Percentiles rank a stretch among this genome's conserved stretches.
Conservation (phyloP, 306 rosid species). For the Prunus dulcis region DNA sequence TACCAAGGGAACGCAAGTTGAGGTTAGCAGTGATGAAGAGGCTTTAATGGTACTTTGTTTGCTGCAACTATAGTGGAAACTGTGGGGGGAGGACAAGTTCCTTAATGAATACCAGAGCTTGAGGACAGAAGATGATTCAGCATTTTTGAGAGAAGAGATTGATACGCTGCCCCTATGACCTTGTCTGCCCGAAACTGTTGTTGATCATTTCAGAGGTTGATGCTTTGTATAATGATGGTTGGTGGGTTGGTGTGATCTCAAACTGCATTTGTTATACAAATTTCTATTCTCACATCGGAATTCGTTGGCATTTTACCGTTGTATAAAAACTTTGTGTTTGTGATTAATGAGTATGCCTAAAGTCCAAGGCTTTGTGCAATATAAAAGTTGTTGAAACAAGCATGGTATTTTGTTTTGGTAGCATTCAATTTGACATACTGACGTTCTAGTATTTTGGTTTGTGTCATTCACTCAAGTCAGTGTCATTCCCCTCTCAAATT, state of each 20-base stretch:
- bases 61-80: slow-evolving; percentile 22
- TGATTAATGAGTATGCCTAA: neutral
- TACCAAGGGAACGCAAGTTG: slow-evolving; percentile 30
- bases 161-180: slow-evolving; percentile 32
- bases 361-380: neutral
- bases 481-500: neutral
- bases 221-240: slow-evolving; percentile 38
- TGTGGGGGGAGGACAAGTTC: slow-evolving; percentile 24
- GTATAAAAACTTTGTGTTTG: neutral
- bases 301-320: no score
- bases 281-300: neutral
- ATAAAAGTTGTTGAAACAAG: neutral
- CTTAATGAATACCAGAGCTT: slow-evolving; percentile 35
- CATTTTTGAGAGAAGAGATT: slow-evolving; percentile 35
- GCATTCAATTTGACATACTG: neutral
- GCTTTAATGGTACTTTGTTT: slow-evolving; percentile 47
- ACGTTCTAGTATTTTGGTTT: neutral
- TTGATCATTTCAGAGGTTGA: slow-evolving; percentile 35
- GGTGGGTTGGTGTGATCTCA: slow-evolving; percentile 45
- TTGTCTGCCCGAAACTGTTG: slow-evolving; percentile 16
- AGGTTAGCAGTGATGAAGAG: slow-evolving; percentile 41
- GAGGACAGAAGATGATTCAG: slow-evolving; percentile 34
- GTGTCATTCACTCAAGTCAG: neutral
- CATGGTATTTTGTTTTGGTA: slow-evolving; percentile 12
- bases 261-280: neutral